Evolutionary conservation across 371 early-diverging fungal species (phyloP).

Genomic region (Mucor plumbeus): DNA sequence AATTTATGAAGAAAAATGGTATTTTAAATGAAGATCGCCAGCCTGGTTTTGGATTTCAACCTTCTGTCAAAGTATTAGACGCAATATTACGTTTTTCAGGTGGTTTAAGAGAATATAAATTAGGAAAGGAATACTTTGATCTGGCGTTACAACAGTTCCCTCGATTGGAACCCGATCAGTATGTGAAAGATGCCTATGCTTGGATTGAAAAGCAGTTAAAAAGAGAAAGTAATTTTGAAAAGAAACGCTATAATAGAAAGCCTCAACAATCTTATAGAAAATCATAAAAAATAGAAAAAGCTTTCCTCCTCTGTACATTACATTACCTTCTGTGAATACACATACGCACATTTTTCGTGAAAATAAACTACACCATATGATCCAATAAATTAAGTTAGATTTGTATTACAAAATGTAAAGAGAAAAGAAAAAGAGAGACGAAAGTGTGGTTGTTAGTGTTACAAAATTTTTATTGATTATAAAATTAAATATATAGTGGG

Average conservation of each 20-base stretch:
- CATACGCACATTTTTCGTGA: no score
- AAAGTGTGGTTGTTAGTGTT: neutral
- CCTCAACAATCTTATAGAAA: neutral
- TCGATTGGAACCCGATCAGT: slow-evolving; percentile 27
- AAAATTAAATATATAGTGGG: neutral
- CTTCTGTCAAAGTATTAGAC: slow-evolving; percentile 31
- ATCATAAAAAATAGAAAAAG: neutral
- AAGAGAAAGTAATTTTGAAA: slow-evolving; percentile 7
- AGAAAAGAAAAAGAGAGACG: neutral
- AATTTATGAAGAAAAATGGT: slow-evolving; percentile 17
- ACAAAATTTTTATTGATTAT: neutral
- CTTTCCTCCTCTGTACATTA: neutral
- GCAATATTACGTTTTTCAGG: slow-evolving; percentile 39
- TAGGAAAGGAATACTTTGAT: slow-evolving; percentile 37
- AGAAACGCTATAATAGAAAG: slow-evolving; percentile 2
- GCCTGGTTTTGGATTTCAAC: slow-evolving; percentile 25
- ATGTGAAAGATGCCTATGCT: slow-evolving; percentile 9
- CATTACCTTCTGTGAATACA: neutral
- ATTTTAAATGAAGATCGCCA: neutral
- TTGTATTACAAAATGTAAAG: neutral
- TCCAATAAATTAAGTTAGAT: neutral
- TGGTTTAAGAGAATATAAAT: slow-evolving; percentile 23
- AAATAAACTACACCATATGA: slow-evolving; percentile 2
- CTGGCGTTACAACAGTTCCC: slow-evolving; percentile 32
- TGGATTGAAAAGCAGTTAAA: slow-evolving; percentile 18